Base-by-base conservation (phyloP, 1,284 basidiomycete genomes). In the Ustilago tritici region DNA sequence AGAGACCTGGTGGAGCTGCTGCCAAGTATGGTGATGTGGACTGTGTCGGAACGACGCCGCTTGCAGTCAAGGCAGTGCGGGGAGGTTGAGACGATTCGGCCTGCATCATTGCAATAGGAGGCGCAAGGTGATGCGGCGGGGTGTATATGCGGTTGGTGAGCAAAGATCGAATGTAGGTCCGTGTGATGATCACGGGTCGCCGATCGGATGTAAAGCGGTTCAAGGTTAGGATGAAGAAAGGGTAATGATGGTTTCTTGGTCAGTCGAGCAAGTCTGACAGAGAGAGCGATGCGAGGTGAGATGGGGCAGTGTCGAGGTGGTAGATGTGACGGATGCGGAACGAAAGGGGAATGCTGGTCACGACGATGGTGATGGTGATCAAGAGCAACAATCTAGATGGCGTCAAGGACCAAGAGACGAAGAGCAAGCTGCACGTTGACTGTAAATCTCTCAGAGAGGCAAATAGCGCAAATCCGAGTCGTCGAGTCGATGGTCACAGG, bases 11-110 rank as follows among this genome's bases (percentile, higher is more conserved):
- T 19, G 71, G 64, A 53, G 64, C 61, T 46, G 70, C 65, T 57
- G 70, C 61, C 3, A 73, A 58, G 43, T 73, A 73, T 3, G 70
- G 70, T 34, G 70, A 73, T 57, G 70, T 58, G 35, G 61, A 62
- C 19, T 58, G 70, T 11, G 23, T 32, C 4, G 63, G 19, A 6
- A 32, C 67, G 19, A 56, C 49, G 31, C 36, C 32, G 28, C 40
- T 56, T 38, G 54, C 57, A 41, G 61, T 40, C 46, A 72, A 28
- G 34, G 56, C 28, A 35, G 61, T 56, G 31, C 46, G 64, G 0
- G 63, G 56, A 56, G 68, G 28, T 54, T 73, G 70, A 19, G 61
- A 67, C 14, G 70, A 53, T 31, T 65, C 71, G 55, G 61, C 65
- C 71, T 69, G 71, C 71, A 74, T 74, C 5, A 31, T 69, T 4